Conservation (phyloP, 129 eudicot species). For the Chrysanthemum makinoi region DNA sequence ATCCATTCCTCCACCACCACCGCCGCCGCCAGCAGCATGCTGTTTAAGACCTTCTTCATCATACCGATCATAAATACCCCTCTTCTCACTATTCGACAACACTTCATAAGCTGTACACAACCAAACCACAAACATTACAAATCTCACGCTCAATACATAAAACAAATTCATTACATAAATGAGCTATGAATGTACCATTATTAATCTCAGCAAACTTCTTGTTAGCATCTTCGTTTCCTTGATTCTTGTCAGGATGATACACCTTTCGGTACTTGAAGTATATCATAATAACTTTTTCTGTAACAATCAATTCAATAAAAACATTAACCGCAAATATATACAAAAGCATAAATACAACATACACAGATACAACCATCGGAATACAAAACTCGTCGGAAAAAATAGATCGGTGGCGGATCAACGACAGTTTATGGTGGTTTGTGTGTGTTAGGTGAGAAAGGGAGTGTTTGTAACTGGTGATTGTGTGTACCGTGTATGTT, state of each 20-base stretch:
- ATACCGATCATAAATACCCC: slow-evolving; percentile 82
- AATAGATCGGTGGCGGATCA: too few relatives aligned
- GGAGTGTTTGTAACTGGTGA: too few relatives aligned
- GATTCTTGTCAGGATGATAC: slow-evolving; percentile 94
- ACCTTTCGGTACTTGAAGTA: slow-evolving; percentile 84
- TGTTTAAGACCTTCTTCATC: slow-evolving; percentile 98
- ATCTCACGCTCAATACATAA: background rate
- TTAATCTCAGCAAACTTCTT: slow-evolving; percentile 93
- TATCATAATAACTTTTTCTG: slow-evolving; percentile 95
- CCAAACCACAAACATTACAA: slow-evolving; percentile 23
- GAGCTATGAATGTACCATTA: slow-evolving; percentile 49
- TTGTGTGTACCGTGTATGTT: too few relatives aligned
- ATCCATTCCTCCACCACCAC: slow-evolving; percentile 97
- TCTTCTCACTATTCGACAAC: slow-evolving; percentile 86
- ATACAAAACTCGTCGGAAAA: too few relatives aligned
- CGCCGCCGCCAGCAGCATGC: slow-evolving; percentile 93
- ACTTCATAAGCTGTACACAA: slow-evolving; percentile 77
- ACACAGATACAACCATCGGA: too few relatives aligned
- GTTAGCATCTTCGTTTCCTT: slow-evolving; percentile 93
- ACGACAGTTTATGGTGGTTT: too few relatives aligned
- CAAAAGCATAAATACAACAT: too few relatives aligned
- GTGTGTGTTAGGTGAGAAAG: too few relatives aligned
- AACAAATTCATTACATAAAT: background rate
- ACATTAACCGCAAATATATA: background rate
- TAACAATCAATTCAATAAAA: slow-evolving; percentile 2